Evolutionary conservation across 1,284 basidiomycete genomes (phyloP).

Genomic region (Sphaerobolus stellatus): DNA sequence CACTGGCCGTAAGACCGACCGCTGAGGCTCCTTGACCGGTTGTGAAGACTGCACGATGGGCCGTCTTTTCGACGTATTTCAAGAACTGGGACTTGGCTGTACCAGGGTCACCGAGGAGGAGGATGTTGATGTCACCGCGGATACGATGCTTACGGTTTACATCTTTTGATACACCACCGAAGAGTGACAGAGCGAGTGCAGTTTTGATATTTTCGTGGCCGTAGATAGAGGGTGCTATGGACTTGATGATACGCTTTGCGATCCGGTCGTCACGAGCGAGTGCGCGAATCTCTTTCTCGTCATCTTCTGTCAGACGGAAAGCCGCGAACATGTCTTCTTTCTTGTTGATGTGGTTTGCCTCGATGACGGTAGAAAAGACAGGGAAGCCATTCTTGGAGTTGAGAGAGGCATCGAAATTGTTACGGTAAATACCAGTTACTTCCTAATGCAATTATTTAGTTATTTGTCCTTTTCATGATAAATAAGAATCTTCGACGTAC

Average conservation of each 20-base stretch:
- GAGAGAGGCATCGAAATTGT: conserved; percentile 97
- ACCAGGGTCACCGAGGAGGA: conserved; percentile 95
- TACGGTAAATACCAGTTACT: conserved; percentile 96
- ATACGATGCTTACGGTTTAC: conserved; percentile 96
- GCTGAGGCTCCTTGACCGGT: conserved; percentile 98
- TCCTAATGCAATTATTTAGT: conserved; percentile 53
- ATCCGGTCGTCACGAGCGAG: conserved; percentile 92
- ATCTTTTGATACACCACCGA: conserved; percentile 92
- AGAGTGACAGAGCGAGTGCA: conserved; percentile 91
- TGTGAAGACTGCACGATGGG: conserved; percentile 95
- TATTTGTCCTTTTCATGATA: background rate
- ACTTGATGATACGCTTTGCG: conserved; percentile 96
- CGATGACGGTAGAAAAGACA: conserved; percentile 97
- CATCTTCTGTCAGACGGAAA: conserved; percentile 94
- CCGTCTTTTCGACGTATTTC: conserved; percentile 99
- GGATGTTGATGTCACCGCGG: conserved; percentile 95
- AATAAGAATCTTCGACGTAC: conserved; percentile 47
- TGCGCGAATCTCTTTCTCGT: conserved; percentile 86
- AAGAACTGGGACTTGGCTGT: conserved; percentile 99
- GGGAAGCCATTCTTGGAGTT: conserved; percentile 99
- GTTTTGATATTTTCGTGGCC: conserved; percentile 99
- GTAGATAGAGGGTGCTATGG: conserved; percentile 97
- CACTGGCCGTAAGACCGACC: conserved; percentile 97
- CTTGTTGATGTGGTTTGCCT: conserved; percentile 97
- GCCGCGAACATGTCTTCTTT: conserved; percentile 95